Base-by-base conservation (phyloP, 2,329 filamentous ascomycete species). In the Cladosporium velox region DNA sequence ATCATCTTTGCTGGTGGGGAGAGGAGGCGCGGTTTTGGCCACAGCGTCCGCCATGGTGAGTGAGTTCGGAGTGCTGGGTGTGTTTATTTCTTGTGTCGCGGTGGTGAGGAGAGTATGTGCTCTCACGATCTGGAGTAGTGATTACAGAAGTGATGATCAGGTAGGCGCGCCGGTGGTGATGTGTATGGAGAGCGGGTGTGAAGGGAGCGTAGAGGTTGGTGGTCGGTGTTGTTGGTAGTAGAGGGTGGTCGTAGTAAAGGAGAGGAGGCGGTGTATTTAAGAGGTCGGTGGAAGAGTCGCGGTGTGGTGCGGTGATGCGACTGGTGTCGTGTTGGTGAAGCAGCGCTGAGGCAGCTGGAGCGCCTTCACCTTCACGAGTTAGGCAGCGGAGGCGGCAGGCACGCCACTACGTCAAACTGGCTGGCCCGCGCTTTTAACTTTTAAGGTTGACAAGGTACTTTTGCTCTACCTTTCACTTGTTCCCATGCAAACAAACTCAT, bases 1-100 rank as follows among this genome's bases (percentile, higher is more conserved):
- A 61, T 79, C 77, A 66, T 79, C 77, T 66, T 78, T 79, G 64
- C 70, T 70, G 35, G 73, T 76, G 7, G 77, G 76, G 69, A 76
- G 73, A 15, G 74, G 69, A 30, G 75, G 74, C 51, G 72, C 66
- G 18, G 52, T 44, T 55, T 62, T 63, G 18, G 61, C 60, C 35
- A 47, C 60, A 38, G 55, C 34, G 34, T 62, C 52, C 41, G 61
- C 60, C 60, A 64, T 67, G 10, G 8, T 61, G 34, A 41, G 47
- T 28, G 58, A 41, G 49, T 3, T 24, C 24, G 35, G 24, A 55
- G 18, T 59, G 24, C 18, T 58, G 35, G 3, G 14, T 44, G n/a
- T 51, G 28, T 38, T 41, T 28, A 28, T 14, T 28, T 6, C 30
- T 15, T 24, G 11, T 32, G 26, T 59, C 12, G 24, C 8, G 35